These are phyloP conservation scores for Amaranthus cruentus DNA, from an alignment of 148 eudicot genomes.

Conservation along the genomic window DNA sequence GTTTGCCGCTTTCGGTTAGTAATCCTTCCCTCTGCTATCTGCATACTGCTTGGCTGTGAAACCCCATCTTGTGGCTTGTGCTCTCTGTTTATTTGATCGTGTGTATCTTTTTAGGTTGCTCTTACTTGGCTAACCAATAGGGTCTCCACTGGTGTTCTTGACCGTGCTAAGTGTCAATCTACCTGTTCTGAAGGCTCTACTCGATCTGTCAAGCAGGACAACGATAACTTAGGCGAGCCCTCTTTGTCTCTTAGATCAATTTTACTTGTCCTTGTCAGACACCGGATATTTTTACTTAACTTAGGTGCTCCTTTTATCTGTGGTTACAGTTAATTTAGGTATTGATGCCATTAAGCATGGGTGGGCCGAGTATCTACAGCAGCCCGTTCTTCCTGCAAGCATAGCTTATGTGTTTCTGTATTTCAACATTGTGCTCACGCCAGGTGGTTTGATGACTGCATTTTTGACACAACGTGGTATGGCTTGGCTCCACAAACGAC, in stretches of 20 bases:
- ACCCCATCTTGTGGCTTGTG: background rate
- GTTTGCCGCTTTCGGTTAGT: slow-evolving; percentile 70
- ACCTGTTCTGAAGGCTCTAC: slow-evolving; percentile 40
- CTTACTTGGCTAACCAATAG: slow-evolving; percentile 78
- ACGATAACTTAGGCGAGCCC: slow-evolving; percentile 51
- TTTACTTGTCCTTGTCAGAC: background rate
- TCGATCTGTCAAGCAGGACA: slow-evolving; percentile 23
- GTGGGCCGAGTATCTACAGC: slow-evolving; percentile 81
- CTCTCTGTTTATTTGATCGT: background rate
- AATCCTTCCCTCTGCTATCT: slow-evolving; percentile 8
- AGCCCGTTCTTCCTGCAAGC: slow-evolving; percentile 98
- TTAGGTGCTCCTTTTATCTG: background rate
- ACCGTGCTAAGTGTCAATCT: slow-evolving; percentile 59
- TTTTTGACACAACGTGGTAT: slow-evolving; percentile 86
- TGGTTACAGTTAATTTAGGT: slow-evolving; percentile 46
- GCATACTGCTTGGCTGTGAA: background rate
- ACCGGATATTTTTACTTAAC: background rate
- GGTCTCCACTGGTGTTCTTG: slow-evolving; percentile 86
- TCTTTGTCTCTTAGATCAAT: background rate
- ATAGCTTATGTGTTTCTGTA: slow-evolving; percentile 86
- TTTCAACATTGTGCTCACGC: slow-evolving; percentile 90
- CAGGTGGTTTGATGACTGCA: slow-evolving; percentile 95
- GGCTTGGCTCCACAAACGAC: slow-evolving; percentile 13
- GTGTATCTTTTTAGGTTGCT: slow-evolving; percentile 37
- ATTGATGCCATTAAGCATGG: slow-evolving; percentile 74